Percentiles rank a stretch among this genome's conserved stretches.
Conservation (phyloP, 305 asterid genomes). For the Solanum hybrid region DNA sequence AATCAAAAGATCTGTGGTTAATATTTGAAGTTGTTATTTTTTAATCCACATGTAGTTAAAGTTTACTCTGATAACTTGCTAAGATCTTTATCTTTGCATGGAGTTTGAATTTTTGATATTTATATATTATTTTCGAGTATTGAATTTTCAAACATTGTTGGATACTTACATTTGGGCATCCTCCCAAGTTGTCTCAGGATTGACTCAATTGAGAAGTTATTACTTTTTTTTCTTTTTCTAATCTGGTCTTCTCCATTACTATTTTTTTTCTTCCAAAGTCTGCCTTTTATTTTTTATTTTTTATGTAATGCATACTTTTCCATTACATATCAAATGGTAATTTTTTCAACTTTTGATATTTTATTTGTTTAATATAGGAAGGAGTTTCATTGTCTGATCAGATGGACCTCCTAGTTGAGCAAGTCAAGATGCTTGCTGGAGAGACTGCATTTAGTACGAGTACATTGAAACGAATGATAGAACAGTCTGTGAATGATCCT, state of each 20-base stretch:
- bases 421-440: slow-evolving; percentile 98
- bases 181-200: neutral
- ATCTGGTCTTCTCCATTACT: neutral
- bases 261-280: neutral
- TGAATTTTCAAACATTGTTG: neutral
- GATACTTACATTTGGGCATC: neutral
- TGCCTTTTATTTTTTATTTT: too few relatives aligned
- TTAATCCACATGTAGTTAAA: neutral
- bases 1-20: neutral
- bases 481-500: slow-evolving; percentile 76
- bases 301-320: neutral
- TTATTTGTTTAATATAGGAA: slow-evolving; percentile 31
- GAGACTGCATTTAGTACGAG: slow-evolving; percentile 95
- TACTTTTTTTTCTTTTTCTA: neutral
- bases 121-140: neutral
- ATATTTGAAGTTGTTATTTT: neutral
- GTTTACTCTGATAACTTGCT: neutral
- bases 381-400: slow-evolving; percentile 74
- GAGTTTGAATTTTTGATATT: neutral
- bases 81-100: neutral
- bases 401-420: slow-evolving; percentile 91
- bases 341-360: neutral
- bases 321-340: neutral
- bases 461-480: slow-evolving; percentile 81
- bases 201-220: neutral